Base-by-base conservation (phyloP, 2,329 filamentous ascomycete species). In the Aspergillus phoenicis region DNA sequence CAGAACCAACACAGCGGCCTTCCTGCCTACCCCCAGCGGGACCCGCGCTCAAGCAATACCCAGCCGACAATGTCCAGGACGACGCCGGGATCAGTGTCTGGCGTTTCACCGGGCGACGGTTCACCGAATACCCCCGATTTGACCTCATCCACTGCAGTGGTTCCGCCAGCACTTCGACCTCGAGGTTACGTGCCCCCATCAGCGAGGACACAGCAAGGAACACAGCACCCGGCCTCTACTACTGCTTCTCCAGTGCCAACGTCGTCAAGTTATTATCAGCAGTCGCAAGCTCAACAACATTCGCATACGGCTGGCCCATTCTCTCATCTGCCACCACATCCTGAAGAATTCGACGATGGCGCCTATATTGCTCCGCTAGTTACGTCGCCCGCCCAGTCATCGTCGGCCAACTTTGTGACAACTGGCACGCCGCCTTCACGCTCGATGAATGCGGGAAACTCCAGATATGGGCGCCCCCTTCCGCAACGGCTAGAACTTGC, bases 401-500 rank as follows among this genome's bases (percentile, higher is more conserved):
- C 45, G 8, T 15, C 15, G 6, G 45, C 20, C 15, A 22, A 28
- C 8, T 24, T 17, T 15, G 8, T 24, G n/a, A 24, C 45, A 28
- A 45, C 20, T 3, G 45, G 15, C 45, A 49, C 22, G 5, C 7
- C 24, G 13, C 6, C 45, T 6, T 26, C 45, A 15, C 5, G 5
- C 26, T n/a, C 45, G 11, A 49, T 30, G 45, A 17, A 15, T 17
- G 15, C 53, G 33, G 30, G n/a, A 49, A 2, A 28, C 26, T 6
- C 52, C 36, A n/a, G 38, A 52, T 39, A 45, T 24, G 20, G 20
- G 22, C 41, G 41, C 2, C 13, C 22, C 33, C 30, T 30, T 22
- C 60, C 61, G 33, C 62, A 66, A 17, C 59, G 58, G 11, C 38
- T 45, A 10, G 39, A 64, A 24, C n/a, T 62, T 5, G 30, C 49